Conservation (phyloP, 2,329 filamentous ascomycete genomes). For the Exophiala sideris region DNA sequence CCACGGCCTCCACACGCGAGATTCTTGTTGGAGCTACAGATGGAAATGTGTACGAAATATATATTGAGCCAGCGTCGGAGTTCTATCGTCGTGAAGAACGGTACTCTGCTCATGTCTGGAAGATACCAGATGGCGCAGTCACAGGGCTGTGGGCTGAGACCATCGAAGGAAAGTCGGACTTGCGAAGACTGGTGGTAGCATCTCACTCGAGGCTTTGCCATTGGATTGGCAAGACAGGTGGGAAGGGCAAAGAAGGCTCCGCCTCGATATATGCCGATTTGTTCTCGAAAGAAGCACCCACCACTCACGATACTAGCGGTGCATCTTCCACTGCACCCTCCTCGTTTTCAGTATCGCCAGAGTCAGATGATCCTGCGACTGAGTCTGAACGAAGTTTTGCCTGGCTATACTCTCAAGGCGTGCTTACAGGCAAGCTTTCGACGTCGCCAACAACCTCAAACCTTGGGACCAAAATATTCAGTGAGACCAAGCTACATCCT, state of each 20-base stretch:
- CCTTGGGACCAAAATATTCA: conserved; percentile 71
- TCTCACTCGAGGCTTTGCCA: conserved; percentile 77
- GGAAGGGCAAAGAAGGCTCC: conserved; percentile 70
- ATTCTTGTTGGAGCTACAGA: conserved; percentile 90
- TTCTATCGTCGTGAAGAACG: conserved; percentile 95
- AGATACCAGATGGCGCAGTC: conserved; percentile 75
- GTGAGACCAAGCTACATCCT: conserved; percentile 72
- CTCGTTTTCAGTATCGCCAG: conserved; percentile 71
- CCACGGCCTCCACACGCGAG: conserved; percentile 90
- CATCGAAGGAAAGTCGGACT: conserved; percentile 64
- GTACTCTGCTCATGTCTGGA: conserved; percentile 80
- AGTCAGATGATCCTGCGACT: conserved; percentile 53
- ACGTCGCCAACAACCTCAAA: conserved; percentile 59
- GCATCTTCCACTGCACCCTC: conserved; percentile 60
- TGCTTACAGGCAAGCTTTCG: conserved; percentile 79
- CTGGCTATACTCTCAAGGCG: conserved; percentile 83
- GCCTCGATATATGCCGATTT: conserved; percentile 81
- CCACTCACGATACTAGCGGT: conserved; percentile 67
- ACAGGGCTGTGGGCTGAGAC: conserved; percentile 82
- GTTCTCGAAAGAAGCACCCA: conserved; percentile 82
- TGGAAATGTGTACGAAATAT: conserved; percentile 91
- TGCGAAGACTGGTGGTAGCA: conserved; percentile 73
- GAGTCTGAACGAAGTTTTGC: conserved; percentile 66
- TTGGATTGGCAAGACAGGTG: conserved; percentile 72
- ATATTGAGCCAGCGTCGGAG: conserved; percentile 89